These are phyloP conservation scores for Fomitopsis palustris DNA, from an alignment of 1,284 basidiomycete genomes.

Conservation along the genomic window DNA sequence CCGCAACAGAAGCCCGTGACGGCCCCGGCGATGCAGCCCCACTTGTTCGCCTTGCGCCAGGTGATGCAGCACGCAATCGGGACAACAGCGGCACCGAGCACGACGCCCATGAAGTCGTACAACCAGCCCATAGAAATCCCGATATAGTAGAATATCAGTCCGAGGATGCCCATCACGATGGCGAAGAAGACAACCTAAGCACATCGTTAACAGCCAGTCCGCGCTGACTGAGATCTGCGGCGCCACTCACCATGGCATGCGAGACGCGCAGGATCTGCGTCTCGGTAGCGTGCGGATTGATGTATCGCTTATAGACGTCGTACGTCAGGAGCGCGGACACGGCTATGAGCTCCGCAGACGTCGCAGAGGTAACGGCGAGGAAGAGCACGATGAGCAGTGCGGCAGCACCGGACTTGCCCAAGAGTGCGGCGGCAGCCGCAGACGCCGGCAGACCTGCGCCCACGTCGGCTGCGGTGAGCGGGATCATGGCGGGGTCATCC, in stretches of 20 bases:
- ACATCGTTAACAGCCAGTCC: not conserved
- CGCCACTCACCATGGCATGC: constrained; percentile 34
- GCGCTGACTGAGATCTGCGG: not conserved
- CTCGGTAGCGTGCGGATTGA: constrained; percentile 57
- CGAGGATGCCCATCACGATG: constrained; percentile 77
- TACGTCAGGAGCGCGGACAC: constrained; percentile 80
- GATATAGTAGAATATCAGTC: constrained; percentile 85
- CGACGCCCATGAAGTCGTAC: constrained; percentile 82
- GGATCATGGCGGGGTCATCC: constrained; percentile 65
- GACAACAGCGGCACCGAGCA: constrained; percentile 81
- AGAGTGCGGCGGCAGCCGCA: constrained; percentile 74
- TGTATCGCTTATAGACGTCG: constrained; percentile 66
- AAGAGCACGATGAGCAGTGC: constrained; percentile 72
- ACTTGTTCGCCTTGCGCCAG: constrained; percentile 82
- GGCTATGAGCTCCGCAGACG: constrained; percentile 88
- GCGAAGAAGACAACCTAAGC: constrained; percentile 68
- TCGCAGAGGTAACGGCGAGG: constrained; percentile 84
- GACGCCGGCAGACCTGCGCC: constrained; percentile 83
- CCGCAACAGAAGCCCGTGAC: constrained; percentile 71
- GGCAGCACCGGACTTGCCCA: constrained; percentile 74
- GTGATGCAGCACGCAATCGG: constrained; percentile 84
- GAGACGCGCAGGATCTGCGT: constrained; percentile 54
- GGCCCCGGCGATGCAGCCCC: constrained; percentile 73
- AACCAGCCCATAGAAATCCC: constrained; percentile 90
- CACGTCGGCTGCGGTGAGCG: constrained; percentile 61